phyloP scores from a whole-genome alignment of 2,329 filamentous ascomycete genomes.

The Chaetomium globosum region DNA sequence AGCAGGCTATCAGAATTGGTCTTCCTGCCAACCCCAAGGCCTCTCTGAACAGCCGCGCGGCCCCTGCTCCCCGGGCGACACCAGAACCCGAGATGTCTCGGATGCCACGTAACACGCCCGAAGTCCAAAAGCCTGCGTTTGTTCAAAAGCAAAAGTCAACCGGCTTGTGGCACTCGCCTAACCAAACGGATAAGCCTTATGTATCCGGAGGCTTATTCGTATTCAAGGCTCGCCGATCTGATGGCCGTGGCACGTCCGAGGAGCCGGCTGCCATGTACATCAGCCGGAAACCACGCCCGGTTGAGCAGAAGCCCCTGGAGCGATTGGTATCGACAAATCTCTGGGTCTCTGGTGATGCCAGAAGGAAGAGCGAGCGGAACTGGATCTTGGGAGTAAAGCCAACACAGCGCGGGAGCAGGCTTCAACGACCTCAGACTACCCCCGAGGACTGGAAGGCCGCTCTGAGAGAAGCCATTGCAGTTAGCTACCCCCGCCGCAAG shows the following conservation, averaged over 20 bases:
- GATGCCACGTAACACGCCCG: conserved; percentile 23
- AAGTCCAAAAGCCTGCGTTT: conserved; percentile 26
- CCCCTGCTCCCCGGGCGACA: background rate
- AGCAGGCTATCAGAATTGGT: conserved; percentile 23
- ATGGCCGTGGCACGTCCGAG: conserved; percentile 40
- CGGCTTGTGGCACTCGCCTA: conserved; percentile 34
- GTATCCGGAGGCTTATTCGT: conserved; percentile 17
- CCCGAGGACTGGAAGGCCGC: conserved; percentile 19
- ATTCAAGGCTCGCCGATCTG: conserved; percentile 27
- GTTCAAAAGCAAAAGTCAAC: conserved; percentile 22
- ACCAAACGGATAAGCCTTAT: conserved; percentile 5
- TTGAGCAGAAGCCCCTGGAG: conserved; percentile 37
- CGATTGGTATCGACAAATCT: conserved; percentile 37
- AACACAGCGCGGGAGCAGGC: background rate
- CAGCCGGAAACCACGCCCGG: conserved; percentile 37
- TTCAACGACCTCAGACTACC: conserved; percentile 8
- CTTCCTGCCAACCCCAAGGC: conserved; percentile 31
- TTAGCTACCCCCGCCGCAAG: conserved; percentile 9
- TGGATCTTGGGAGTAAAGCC: conserved; percentile 36
- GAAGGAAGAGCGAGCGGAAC: conserved; percentile 30
- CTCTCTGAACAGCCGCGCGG: conserved; percentile 15
- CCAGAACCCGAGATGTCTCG: conserved; percentile 22
- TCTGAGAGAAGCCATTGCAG: conserved; percentile 19
- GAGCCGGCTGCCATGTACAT: conserved; percentile 42
- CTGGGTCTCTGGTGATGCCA: conserved; percentile 33